Base-by-base conservation (phyloP, 768 basidiomycete species). In the Lactifluus echinatus region DNA sequence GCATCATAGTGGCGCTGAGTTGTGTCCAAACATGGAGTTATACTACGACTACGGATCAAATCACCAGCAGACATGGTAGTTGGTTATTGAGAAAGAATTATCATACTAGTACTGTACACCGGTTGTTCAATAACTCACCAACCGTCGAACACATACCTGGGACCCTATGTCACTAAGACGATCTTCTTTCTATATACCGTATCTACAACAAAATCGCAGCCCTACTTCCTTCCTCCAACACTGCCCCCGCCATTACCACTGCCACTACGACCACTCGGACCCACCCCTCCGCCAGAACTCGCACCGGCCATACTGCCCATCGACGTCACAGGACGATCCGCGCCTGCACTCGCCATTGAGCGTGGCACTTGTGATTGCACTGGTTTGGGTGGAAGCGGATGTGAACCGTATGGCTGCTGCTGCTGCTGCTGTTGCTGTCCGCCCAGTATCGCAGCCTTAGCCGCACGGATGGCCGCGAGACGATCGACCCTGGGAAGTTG, bases 401-500 rank as follows among this genome's bases (percentile, higher is more conserved):
- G 42, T 21, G 47, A 19, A 11, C 36, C 19, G n/a, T 2, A 2
- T 31, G 31, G 10, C 10, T 31, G 31, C 31, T 31, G 31, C 6
- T 11, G 7, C 28, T 36, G n/a, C 37, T 31, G 34, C n/a, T 24
- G 45, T 8, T 52, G 51, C 24, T 42, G 45, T 10, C 37, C 45
- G 12, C n/a, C 17, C 26, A 47, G 51, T 12, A 58, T 58, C 19
- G 45, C 17, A 21, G 51, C 51, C 15, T 58, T 58, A 2, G 51
- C 56, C 17, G 51, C 57, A 3, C 45, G 57, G 2, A 58, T 19
- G n/a, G 56, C 33, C 1, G 51, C 46, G 2, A 58, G 51, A 10
- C 31, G 51, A 19, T 36, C 55, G 23, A 28, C 7, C 10, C 34
- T 58, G 2, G 39, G 0, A 1, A 40, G 34, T 15, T 51, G 39